Evolutionary conservation across 106 monocot species (phyloP), one percentile per base, ranked within the genome.

Genomic region (Posidonia australis): DNA sequence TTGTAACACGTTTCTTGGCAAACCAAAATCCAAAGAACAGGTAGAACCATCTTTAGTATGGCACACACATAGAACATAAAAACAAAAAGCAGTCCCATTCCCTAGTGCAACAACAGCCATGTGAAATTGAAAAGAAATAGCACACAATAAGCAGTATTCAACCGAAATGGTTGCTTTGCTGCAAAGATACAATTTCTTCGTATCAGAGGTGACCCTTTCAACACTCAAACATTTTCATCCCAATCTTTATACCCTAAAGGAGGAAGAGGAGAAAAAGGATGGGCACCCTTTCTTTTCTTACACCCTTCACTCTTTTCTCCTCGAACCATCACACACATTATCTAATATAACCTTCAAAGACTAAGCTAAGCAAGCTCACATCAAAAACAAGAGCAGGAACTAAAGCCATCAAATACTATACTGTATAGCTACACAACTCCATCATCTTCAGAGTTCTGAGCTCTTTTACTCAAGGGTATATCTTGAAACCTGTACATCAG

Each of bases 271-370:
- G 64, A 58, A 73, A 73, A 62, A 66, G 73, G 73, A 73, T 63
- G 73, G 58, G 56, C 73, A 58, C 57, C 31, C 14, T 44, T 30
- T 61, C 54, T 44, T 28, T 62, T 62, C 31, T 45, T n/a, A 46
- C 60, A 21, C 73, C 65, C 73, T 65, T 73, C 73, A 46, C 73
- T 65, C 65, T 62, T 73, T 47, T 23, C 73, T 66, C 58, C 65
- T 54, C 29, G 24, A 52, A 67, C 44, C 53, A 17, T 16, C 12
- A 21, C 14, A 22, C 44, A 12, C 0, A 17, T 23, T 46, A 43
- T 11, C 30, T 19, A 67, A 54, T 9, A 51, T 16, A 36, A 52
- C 9, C 32, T 21, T n/a, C 51, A 3, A 20, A 5, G 24, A 32
- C 11, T 49, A 65, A 36, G 19, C 16, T 65, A 18, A 27, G 23